phyloP scores from a whole-genome alignment of 495 filamentous ascomycete genomes.

The Parathielavia appendiculata region DNA sequence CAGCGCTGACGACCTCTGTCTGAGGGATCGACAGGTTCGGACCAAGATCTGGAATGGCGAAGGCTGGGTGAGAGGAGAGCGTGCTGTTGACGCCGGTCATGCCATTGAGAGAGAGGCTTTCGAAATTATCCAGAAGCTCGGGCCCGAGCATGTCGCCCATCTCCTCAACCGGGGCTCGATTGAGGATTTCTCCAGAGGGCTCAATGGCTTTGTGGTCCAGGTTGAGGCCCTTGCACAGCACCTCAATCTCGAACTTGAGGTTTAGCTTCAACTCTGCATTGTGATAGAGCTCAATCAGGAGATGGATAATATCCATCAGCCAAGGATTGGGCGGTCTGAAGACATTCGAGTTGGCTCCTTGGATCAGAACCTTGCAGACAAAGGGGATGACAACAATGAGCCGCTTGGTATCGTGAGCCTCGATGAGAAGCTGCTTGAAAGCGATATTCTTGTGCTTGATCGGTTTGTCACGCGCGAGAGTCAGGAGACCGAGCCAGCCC shows the following conservation, averaged over 20 bases:
- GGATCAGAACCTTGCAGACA: constrained; percentile 86
- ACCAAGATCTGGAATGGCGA: constrained; percentile 73
- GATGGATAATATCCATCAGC: constrained; percentile 86
- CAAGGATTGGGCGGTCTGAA: constrained; percentile 96
- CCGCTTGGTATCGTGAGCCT: constrained; percentile 84
- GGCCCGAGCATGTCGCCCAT: constrained; percentile 44
- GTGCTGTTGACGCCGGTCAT: constrained; percentile 65
- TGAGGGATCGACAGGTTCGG: constrained; percentile 68
- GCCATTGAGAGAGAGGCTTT: constrained; percentile 67
- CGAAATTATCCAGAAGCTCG: constrained; percentile 62
- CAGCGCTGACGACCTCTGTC: constrained; percentile 65
- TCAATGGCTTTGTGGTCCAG: constrained; percentile 83
- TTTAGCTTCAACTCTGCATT: constrained; percentile 90
- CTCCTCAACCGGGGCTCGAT: constrained; percentile 63
- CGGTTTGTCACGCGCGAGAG: constrained; percentile 88
- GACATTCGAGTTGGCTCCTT: constrained; percentile 77
- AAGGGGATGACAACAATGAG: constrained; percentile 91
- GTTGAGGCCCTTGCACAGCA: constrained; percentile 86
- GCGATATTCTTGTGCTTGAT: constrained; percentile 96
- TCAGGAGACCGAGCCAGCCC: constrained; percentile 88
- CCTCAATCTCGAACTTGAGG: constrained; percentile 96
- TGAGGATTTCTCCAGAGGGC: constrained; percentile 72
- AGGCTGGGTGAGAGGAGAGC: constrained; percentile 66
- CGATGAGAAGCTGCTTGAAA: constrained; percentile 89
- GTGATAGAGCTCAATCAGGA: constrained; percentile 88